Conservation (phyloP, 1,284 basidiomycete genomes). For the Apiotrichum gamsii region DNA sequence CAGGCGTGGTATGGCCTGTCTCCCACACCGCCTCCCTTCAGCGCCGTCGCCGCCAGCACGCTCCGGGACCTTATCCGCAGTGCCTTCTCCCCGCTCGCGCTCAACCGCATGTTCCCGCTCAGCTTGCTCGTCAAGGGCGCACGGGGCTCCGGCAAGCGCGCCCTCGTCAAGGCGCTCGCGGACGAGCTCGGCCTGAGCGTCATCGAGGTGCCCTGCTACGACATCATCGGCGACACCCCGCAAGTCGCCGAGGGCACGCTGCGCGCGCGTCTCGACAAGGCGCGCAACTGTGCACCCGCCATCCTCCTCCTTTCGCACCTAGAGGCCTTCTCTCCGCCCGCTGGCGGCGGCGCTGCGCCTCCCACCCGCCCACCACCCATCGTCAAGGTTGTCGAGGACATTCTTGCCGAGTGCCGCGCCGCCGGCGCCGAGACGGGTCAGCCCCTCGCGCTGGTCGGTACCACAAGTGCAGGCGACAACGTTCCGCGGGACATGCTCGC, state of each 20-base stretch:
- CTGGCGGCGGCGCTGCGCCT: slow-evolving; percentile 55
- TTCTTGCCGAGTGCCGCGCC: slow-evolving; percentile 14
- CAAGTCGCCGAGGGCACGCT: slow-evolving; percentile 72
- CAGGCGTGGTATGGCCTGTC: slow-evolving; percentile 23
- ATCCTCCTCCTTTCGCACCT: slow-evolving; percentile 75
- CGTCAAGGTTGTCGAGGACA: slow-evolving; percentile 32
- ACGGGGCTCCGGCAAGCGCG: slow-evolving; percentile 51
- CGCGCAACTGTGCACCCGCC: slow-evolving; percentile 74
- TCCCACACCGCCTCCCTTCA: slow-evolving; percentile 24
- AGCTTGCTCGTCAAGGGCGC: slow-evolving; percentile 52
- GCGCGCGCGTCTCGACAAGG: slow-evolving; percentile 70
- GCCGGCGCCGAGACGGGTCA: slow-evolving; percentile 49
- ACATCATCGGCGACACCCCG: slow-evolving; percentile 73
- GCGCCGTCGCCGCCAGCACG: slow-evolving; percentile 11
- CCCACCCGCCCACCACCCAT: slow-evolving; percentile 23
- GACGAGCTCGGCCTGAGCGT: slow-evolving; percentile 56
- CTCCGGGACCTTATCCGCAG: slow-evolving; percentile 33
- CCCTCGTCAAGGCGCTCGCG: slow-evolving; percentile 35
- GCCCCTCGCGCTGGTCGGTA: slow-evolving; percentile 65
- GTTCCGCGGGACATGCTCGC: slow-evolving; percentile 63
- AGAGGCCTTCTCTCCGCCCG: slow-evolving; percentile 72
- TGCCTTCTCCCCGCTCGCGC: slow-evolving; percentile 19
- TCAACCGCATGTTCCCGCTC: slow-evolving; percentile 24
- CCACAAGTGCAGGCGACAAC: slow-evolving; percentile 62
- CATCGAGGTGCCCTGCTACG: slow-evolving; percentile 78